Conservation (phyloP, 495 filamentous ascomycete species). For the Trichoderma virens region DNA sequence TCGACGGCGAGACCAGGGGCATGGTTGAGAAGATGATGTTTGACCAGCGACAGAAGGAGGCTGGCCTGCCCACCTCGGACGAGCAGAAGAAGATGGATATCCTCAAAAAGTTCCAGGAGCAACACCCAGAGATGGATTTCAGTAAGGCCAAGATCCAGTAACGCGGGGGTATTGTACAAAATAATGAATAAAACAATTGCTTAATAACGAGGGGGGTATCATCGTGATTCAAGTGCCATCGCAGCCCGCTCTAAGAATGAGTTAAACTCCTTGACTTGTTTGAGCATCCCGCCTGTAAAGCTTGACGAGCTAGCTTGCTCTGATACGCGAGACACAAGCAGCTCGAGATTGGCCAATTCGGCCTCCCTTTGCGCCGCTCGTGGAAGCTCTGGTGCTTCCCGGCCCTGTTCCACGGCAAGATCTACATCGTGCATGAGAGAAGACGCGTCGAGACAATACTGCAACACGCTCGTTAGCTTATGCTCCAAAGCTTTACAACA, state of each 20-base stretch:
- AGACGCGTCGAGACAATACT: slow-evolving; percentile 40
- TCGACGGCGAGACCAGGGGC: slow-evolving; percentile 89
- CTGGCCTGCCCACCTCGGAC: slow-evolving; percentile 75
- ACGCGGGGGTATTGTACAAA: neutral
- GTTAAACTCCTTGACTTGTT: slow-evolving; percentile 49
- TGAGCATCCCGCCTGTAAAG: slow-evolving; percentile 39
- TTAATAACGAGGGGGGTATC: neutral
- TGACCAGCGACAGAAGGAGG: slow-evolving; percentile 95
- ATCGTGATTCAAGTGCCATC: slow-evolving; percentile 33
- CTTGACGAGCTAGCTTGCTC: slow-evolving; percentile 35
- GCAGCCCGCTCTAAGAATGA: slow-evolving; percentile 47
- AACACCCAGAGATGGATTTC: slow-evolving; percentile 75
- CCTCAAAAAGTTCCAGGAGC: slow-evolving; percentile 78
- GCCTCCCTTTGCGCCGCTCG: slow-evolving; percentile 29
- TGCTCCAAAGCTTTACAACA: neutral
- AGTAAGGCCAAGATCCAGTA: slow-evolving; percentile 67
- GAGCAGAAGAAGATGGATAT: slow-evolving; percentile 91
- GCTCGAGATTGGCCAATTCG: slow-evolving; percentile 39
- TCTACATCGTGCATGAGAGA: slow-evolving; percentile 50
- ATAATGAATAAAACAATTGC: slow-evolving; percentile 7
- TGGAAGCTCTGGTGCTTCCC: slow-evolving; percentile 27
- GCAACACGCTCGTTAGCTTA: slow-evolving; percentile 12
- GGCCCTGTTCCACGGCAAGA: slow-evolving; percentile 40
- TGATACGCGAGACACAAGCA: slow-evolving; percentile 39
- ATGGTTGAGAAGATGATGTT: slow-evolving; percentile 99